Evolutionary conservation across 2,329 filamentous ascomycete species (phyloP).

Genomic region (Hypoxylon sp.): DNA sequence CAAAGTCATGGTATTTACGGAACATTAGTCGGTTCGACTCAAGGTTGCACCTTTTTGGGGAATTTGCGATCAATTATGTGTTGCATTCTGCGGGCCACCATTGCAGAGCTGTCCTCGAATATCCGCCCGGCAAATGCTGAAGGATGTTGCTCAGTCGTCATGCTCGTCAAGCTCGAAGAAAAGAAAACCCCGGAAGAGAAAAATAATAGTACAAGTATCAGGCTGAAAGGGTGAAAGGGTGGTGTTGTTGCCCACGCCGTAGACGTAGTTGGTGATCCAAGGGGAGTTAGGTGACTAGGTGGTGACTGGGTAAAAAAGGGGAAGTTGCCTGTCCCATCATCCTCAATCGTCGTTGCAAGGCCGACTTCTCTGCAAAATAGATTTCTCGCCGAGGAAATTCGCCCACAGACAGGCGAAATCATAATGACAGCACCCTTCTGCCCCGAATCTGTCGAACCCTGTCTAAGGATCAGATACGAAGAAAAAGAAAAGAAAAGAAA

Average conservation of each 20-base stretch:
- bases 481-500: constrained; percentile 43
- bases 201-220: constrained; percentile 59
- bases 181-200: constrained; percentile 51
- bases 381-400: constrained; percentile 42
- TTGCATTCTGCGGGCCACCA: constrained; percentile 57
- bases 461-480: constrained; percentile 46
- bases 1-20: constrained; percentile 54
- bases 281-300: constrained; percentile 38
- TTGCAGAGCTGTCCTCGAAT: constrained; percentile 55
- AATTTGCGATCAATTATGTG: constrained; percentile 59
- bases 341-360: constrained; percentile 47
- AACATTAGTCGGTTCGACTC: constrained; percentile 55
- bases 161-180: constrained; percentile 56
- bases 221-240: constrained; percentile 51
- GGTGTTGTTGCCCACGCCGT: constrained; percentile 53
- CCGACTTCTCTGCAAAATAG: constrained; percentile 34
- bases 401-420: constrained; percentile 46
- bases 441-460: constrained; percentile 44
- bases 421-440: constrained; percentile 43
- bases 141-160: constrained; percentile 55
- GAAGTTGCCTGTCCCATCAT: constrained; percentile 45
- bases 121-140: constrained; percentile 54
- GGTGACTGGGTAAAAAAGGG: no score
- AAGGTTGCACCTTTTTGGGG: constrained; percentile 57
- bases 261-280: constrained; percentile 51